phyloP scores from a whole-genome alignment of 208 protist genomes.

The Wallacemonas sp. region DNA sequence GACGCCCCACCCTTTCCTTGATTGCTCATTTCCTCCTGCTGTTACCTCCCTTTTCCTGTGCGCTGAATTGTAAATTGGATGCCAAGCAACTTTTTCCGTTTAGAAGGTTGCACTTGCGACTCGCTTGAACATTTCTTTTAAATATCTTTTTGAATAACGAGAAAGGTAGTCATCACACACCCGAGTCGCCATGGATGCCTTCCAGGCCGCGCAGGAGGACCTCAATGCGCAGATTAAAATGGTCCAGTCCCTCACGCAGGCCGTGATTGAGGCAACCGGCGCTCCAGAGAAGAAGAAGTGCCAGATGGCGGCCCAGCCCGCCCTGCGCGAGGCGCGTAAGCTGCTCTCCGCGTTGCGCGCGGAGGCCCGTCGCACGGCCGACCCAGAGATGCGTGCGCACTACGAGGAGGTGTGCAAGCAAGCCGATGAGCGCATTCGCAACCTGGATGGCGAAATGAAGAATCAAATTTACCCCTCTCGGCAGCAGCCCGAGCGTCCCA shows the following conservation, averaged over 20 bases:
- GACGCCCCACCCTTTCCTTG: no score
- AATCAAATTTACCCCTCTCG: conserved; percentile 64
- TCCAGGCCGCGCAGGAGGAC: conserved; percentile 43
- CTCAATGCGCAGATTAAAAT: conserved; percentile 42
- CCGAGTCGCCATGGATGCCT: conserved; percentile 48
- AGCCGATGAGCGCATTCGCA: conserved; percentile 58
- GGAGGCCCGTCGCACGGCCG: conserved; percentile 63
- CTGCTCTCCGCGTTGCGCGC: conserved; percentile 65
- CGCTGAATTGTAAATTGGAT: no score
- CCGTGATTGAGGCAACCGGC: conserved; percentile 50
- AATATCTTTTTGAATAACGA: not conserved
- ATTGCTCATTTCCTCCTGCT: no score
- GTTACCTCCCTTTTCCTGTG: no score
- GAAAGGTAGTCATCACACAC: not conserved
- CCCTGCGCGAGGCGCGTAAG: conserved; percentile 69
- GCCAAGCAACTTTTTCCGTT: no score
- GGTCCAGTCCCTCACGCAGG: conserved; percentile 46
- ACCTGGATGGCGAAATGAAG: conserved; percentile 69
- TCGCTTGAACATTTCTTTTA: no score
- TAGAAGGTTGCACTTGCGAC: no score
- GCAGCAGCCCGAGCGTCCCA: conserved; percentile 16
- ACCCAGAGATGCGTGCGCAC: conserved; percentile 41
- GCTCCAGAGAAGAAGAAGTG: conserved; percentile 70
- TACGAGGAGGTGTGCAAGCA: conserved; percentile 64
- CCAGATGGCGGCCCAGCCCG: conserved; percentile 57